phyloP scores from a whole-genome alignment of 768 basidiomycete species.

The Saitozyma sp. region DNA sequence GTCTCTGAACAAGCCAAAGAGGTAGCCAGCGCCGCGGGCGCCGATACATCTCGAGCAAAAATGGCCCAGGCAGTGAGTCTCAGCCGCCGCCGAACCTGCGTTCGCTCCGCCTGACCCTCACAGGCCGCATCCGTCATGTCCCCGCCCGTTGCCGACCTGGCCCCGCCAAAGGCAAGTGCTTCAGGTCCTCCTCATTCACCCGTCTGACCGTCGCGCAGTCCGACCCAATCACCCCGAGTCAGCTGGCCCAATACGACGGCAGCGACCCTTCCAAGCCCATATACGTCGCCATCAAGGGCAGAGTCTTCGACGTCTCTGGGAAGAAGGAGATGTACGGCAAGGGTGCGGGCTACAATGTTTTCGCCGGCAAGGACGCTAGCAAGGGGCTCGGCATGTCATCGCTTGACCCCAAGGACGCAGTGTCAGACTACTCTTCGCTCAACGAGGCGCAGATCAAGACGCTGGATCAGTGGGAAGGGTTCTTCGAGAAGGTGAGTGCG shows the following conservation, averaged over 20 bases:
- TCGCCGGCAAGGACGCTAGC: conserved; percentile 93
- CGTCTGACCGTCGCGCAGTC: conserved; percentile 53
- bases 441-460: conserved; percentile 72
- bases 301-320: conserved; percentile 81
- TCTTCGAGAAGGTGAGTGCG: conserved; percentile 71
- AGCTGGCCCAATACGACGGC: conserved; percentile 74
- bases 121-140: conserved; percentile 49
- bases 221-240: conserved; percentile 70
- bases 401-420: conserved; percentile 78
- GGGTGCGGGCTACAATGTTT: conserved; percentile 63
- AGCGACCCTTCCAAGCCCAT: conserved; percentile 67
- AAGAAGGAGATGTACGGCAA: conserved; percentile 88
- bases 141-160: conserved; percentile 37
- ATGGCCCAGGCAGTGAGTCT: conserved; percentile 38
- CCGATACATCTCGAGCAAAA: conserved; percentile 23
- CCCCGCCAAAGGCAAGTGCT: conserved; percentile 42
- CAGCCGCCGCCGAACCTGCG: no score
- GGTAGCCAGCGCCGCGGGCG: no score
- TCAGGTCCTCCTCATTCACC: background rate
- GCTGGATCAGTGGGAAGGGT: conserved; percentile 83
- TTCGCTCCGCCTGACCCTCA: no score
- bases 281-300: conserved; percentile 91
- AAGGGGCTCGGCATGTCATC: conserved; percentile 82
- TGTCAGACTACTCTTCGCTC: conserved; percentile 78
- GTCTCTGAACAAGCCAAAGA: conserved; percentile 11